Evolutionary conservation across 495 filamentous ascomycete genomes (phyloP), one percentile per base, ranked within the genome.

Genomic region (Aspergillus incahuasiensis): DNA sequence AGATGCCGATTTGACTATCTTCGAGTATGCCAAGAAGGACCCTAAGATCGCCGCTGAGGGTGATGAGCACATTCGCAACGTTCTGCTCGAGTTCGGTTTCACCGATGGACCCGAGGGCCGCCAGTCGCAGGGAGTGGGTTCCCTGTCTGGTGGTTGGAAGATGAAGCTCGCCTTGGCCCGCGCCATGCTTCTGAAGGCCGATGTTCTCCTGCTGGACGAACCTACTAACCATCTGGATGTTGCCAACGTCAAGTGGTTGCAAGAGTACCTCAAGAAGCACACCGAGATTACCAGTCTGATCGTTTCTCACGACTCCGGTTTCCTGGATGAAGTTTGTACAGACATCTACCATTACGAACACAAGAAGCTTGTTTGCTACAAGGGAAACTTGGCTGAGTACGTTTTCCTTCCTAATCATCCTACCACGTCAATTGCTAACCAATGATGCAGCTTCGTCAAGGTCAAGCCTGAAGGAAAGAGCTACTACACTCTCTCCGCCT

Each of bases 271-370:
- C 56, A 97, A 92, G 81, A 79, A 79, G 34, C 91, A 99, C 75
- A 92, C 92, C 34, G 89, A 99, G 24, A 98, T 98, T 73, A 99
- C 94, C 49, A 91, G 86, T 66, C 76, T 99, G 79, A 97, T 99
- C 68, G 94, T 99, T 63, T 89, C 84, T 70, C 94, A 99, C 86
- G 94, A 99, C 82, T 97, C 92, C 6, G 86, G 88, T 41, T 99
- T 99, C 82, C 76, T 99, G 39, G 94, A 99, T 68, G 87, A 90
- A 28, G 90, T 99, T 53, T 97, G 92, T 64, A 99, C 94, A 5
- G 95, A 99, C 68, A 96, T 99, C 71, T 97, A 97, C 76, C 94
- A 99, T 74, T 99, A 99, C 76, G 94, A 99, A 71, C 77, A 82
- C 64, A 99, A 99, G 85, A 97, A 97, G 75, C 83, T 99, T 5